Evolutionary conservation across 495 filamentous ascomycete species (phyloP), one percentile per base, ranked within the genome.

Genomic region (Penicillium arizonense): DNA sequence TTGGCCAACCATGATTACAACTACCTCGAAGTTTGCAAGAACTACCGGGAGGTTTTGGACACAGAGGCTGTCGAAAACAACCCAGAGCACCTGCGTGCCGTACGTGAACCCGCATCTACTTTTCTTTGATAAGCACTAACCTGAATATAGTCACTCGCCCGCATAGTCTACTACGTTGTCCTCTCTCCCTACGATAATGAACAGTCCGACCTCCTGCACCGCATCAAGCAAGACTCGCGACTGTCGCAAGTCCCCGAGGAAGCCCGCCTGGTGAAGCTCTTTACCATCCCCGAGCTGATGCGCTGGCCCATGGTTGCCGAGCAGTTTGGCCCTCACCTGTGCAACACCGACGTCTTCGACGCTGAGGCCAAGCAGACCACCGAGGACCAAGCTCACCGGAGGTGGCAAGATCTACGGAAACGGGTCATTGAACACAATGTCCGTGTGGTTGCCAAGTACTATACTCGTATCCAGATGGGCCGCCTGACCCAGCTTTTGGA

Each of bases 361-460:
- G 54, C 67, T 36, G 69, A 80, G 37, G 64, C 80, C 34, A 79
- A 79, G 53, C 79, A 86, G 59, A 80, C 82, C 9, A 65, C 67
- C 13, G 90, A 96, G 53, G 79, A 85, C 52, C 87, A 96, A 71
- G 87, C 91, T 11, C 72, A 87, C 71, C 80, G 81, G 60, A 80
- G 94, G 67, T 97, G 90, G 90, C 82, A 91, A 68, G 95, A 96
- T 63, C 79, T 98, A 54, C 90, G 94, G 53, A 96, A 96, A 78
- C 90, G 94, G 30, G 94, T 98, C 49, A 98, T 98, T 63, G 94
- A 98, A 76, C 94, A 98, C 74, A 98, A 98, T 62, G 94, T 98
- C 38, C 88, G 94, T 36, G 94, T 97, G 7, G 82, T 98, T 10
- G 94, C 95, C 63, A 96, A 96, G 67, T 98, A 98, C 81, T 98